Percentiles rank a stretch among this genome's conserved stretches.
Evolutionary conservation across 352 stramenopile genomes (phyloP).

Genomic region (Phytopythium delawarense): DNA sequence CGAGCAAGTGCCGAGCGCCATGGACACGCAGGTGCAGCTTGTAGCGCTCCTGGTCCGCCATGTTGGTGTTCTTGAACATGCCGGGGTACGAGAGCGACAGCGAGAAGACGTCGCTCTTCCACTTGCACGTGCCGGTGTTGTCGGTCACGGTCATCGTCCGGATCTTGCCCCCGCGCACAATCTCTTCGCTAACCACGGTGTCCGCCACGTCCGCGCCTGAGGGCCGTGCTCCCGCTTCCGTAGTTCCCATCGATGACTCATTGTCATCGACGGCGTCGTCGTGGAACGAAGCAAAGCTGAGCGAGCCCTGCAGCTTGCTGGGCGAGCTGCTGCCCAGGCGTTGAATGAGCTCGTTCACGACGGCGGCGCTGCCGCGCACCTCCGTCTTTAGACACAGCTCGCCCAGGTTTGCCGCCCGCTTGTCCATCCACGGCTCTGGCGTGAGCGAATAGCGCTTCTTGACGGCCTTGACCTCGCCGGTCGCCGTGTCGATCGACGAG

Average conservation of each 20-base stretch:
- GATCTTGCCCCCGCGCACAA: slow-evolving; percentile 28
- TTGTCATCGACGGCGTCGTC: slow-evolving; percentile 37
- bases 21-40: slow-evolving; percentile 44
- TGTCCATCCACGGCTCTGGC: slow-evolving; percentile 75
- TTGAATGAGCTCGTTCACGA: slow-evolving; percentile 53
- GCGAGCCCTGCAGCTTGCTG: slow-evolving; percentile 47
- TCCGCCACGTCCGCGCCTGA: neutral
- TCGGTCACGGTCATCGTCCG: slow-evolving; percentile 33
- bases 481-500: slow-evolving; percentile 44
- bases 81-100: slow-evolving; percentile 61
- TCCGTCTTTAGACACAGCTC: slow-evolving; percentile 69
- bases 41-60: slow-evolving; percentile 24
- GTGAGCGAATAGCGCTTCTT: slow-evolving; percentile 55
- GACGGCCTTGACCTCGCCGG: slow-evolving; percentile 40
- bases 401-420: slow-evolving; percentile 42
- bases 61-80: slow-evolving; percentile 44
- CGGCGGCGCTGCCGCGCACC: slow-evolving; percentile 48
- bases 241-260: neutral
- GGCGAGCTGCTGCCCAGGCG: slow-evolving; percentile 24
- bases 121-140: slow-evolving; percentile 20
- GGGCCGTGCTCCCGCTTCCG: neutral
- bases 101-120: slow-evolving; percentile 60
- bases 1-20: slow-evolving; percentile 34
- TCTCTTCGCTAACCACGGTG: neutral
- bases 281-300: slow-evolving; percentile 48